Evolutionary conservation across 108 stramenopile species (phyloP).

Genomic region (Cylindrotheca fusiformis): DNA sequence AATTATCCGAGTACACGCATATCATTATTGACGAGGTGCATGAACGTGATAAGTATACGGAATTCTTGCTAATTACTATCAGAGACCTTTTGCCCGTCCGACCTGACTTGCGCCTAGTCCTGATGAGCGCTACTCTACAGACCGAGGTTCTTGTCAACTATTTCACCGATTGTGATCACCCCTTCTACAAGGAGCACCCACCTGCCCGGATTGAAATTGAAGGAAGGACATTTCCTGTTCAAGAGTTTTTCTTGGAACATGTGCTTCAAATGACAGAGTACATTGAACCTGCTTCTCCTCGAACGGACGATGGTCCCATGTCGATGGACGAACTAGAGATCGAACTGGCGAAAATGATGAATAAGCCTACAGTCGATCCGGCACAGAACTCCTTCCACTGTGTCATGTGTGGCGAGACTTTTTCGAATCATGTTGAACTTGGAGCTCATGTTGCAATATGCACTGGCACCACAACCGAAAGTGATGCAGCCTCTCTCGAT

Average conservation of each 20-base stretch:
- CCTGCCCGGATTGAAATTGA: conserved; percentile 76
- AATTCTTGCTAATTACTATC: conserved; percentile 89
- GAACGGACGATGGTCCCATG: conserved; percentile 17
- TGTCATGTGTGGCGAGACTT: conserved; percentile 58
- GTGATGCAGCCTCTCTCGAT: no score
- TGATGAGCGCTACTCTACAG: conserved; percentile 80
- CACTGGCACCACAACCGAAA: conserved; percentile 28
- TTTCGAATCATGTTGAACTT: conserved; percentile 47
- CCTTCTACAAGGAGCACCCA: conserved; percentile 22
- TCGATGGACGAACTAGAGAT: conserved; percentile 39
- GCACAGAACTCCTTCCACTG: conserved; percentile 19
- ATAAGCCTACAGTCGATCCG: not conserved
- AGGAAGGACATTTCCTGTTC: conserved; percentile 79
- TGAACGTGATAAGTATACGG: conserved; percentile 88
- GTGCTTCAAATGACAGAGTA: conserved; percentile 61
- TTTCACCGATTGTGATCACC: conserved; percentile 38
- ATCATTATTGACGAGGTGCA: conserved; percentile 95
- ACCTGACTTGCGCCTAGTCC: conserved; percentile 64
- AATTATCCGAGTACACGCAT: conserved; percentile 63
- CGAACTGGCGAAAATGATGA: conserved; percentile 39
- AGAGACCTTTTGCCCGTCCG: conserved; percentile 66
- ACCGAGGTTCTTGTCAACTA: conserved; percentile 59
- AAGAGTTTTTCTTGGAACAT: conserved; percentile 79
- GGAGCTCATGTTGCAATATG: conserved; percentile 66
- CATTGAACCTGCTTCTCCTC: conserved; percentile 35